Evolutionary conservation across 306 rosid species (phyloP), one percentile per base, ranked within the genome.

Genomic region (Prunus salicina): DNA sequence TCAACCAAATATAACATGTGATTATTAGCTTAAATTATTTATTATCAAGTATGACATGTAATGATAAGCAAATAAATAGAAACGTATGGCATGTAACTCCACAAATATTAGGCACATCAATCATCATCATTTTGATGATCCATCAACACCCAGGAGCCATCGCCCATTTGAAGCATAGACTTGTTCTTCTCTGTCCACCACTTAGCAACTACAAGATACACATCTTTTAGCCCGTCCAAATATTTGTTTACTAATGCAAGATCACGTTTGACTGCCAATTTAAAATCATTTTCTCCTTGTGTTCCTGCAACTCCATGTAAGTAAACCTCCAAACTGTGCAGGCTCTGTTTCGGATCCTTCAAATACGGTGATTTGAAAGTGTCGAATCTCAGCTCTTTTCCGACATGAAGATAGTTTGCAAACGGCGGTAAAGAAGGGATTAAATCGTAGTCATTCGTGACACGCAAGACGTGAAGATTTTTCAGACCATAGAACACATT

Each of bases 141-240:
- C 60, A 20, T 20, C 67, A 72, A 51, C 68, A 62, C 67, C 82
- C 82, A 79, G 6, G 57, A 34, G 3, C 82, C 82, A 11, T 79
- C 61, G 4, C 24, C 67, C 1, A 52, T n/a, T 53, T 79, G 82
- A 24, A 53, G 38, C 73, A 72, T 72, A 16, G 73, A 72, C 60
- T 71, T 79, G 77, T 79, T 65, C 67, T 79, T 53, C 60, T 53
- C 73, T 2, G 49, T 52, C 78, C 78, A 79, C 73, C 74, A 73
- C 8, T 47, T 57, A 3, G 22, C 20, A 57, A 79, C 60, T 2
- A 24, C 10, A 5, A 13, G 32, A 74, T 79, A 45, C 22, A 73
- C 69, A 47, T 79, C 78, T 47, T 52, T 51, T 8, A 78, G 18
- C 49, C 30, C 60, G 13, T 71, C 77, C 3, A 47, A 67, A 7